Percentiles rank a stretch among this genome's conserved stretches.
Conservation (phyloP, 495 filamentous ascomycete genomes). For the Aspergillus sclerotiicarbonarius region DNA sequence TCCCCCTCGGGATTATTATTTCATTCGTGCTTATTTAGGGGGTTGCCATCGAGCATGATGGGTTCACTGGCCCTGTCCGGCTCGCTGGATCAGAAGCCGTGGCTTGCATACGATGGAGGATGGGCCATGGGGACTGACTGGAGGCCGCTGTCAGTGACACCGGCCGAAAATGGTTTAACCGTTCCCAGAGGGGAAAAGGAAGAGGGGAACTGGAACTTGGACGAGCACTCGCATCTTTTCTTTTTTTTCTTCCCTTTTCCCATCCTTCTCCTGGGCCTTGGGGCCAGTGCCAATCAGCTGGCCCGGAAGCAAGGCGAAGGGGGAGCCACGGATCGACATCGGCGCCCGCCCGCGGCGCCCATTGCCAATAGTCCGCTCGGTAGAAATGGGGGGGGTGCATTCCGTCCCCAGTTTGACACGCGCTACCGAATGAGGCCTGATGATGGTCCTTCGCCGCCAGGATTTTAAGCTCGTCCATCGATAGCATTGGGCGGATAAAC, state of each 20-base stretch:
- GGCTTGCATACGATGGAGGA: constrained; percentile 37
- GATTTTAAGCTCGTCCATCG: constrained; percentile 22
- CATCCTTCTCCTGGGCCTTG: background rate
- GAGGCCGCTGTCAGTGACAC: constrained; percentile 33
- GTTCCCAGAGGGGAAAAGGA: constrained; percentile 7
- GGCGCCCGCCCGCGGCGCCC: constrained; percentile 37
- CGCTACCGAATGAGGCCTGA: constrained; percentile 16
- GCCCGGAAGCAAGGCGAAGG: constrained; percentile 32
- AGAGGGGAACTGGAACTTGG: background rate
- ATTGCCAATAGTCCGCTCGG: constrained; percentile 44
- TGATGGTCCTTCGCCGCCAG: constrained; percentile 12
- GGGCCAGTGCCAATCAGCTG: constrained; percentile 32
- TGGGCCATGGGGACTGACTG: constrained; percentile 25
- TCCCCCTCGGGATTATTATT: constrained; percentile 3
- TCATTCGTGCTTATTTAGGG: background rate
- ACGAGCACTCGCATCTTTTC: background rate
- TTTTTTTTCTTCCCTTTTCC: background rate
- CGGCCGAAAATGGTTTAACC: constrained; percentile 16
- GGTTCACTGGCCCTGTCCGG: constrained; percentile 1
- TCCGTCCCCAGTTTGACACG: constrained; percentile 18
- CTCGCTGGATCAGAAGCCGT: constrained; percentile 20
- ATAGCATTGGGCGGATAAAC: constrained; percentile 11
- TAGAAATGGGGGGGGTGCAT: constrained; percentile 22
- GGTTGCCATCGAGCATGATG: background rate
- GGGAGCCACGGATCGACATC: constrained; percentile 41